phyloP scores from a whole-genome alignment of 208 protist species.

The Crithidia sp. region DNA sequence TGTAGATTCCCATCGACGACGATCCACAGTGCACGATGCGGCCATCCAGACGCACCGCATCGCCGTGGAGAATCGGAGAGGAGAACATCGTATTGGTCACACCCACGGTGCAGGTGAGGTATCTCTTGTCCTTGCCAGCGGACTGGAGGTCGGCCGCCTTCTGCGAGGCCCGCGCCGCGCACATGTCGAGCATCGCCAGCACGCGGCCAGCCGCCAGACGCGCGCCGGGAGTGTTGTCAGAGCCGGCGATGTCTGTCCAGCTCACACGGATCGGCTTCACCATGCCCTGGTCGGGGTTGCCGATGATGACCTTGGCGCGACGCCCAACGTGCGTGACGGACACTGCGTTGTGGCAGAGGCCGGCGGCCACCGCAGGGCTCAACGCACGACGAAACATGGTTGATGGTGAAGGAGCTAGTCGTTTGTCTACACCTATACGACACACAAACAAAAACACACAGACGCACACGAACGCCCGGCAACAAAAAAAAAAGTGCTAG shows the following conservation, averaged over 20 bases:
- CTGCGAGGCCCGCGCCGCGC: constrained; percentile 72
- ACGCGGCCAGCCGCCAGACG: constrained; percentile 84
- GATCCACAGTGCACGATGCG: constrained; percentile 79
- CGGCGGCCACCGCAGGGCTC: constrained; percentile 7
- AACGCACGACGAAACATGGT: constrained; percentile 25
- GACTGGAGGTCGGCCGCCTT: constrained; percentile 36
- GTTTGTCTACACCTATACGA: too few species aligned
- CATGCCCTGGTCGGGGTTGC: constrained; percentile 63
- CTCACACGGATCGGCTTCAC: constrained; percentile 51
- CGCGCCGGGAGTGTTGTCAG: constrained; percentile 40
- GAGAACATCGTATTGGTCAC: constrained; percentile 86
- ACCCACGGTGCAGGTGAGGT: constrained; percentile 78
- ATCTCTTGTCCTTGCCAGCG: constrained; percentile 22
- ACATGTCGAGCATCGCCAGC: constrained; percentile 88
- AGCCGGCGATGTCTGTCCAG: constrained; percentile 84
- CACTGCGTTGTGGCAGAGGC: constrained; percentile 2
- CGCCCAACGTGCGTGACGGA: neutral
- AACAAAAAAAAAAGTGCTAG: neutral
- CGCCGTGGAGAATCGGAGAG: constrained; percentile 85
- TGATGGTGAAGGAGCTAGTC: neutral
- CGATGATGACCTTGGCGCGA: constrained; percentile 46
- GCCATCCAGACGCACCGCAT: constrained; percentile 80
- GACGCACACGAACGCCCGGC: neutral
- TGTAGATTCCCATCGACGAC: constrained; percentile 85
- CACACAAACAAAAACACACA: neutral